Percentiles rank a stretch among this genome's conserved stretches.
phyloP scores from a whole-genome alignment of 2,329 filamentous ascomycete genomes.

The Verticillium albo-atrum region DNA sequence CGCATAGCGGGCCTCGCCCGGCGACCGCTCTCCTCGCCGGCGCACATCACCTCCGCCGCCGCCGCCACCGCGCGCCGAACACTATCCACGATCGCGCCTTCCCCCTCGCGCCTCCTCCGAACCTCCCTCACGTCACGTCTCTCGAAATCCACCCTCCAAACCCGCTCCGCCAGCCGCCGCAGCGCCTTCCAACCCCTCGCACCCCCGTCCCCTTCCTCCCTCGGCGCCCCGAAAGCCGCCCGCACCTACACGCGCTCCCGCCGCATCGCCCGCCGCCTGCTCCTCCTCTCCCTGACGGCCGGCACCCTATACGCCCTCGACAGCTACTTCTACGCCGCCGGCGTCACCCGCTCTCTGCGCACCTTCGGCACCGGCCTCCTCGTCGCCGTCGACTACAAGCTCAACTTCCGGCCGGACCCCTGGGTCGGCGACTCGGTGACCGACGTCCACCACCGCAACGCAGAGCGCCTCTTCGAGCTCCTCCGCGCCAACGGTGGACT shows the following conservation, averaged over 20 bases:
- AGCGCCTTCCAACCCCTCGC: slow-evolving; percentile 43
- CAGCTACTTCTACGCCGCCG: slow-evolving; percentile 70
- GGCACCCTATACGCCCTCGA: slow-evolving; percentile 67
- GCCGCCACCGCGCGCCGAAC: slow-evolving; percentile 1
- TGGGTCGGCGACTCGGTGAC: slow-evolving; percentile 67
- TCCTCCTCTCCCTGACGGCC: slow-evolving; percentile 54
- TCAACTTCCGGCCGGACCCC: slow-evolving; percentile 86
- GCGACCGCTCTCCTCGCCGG: slow-evolving; percentile 9
- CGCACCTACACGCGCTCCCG: slow-evolving; percentile 67
- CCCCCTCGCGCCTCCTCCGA: neutral
- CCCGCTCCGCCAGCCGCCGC: neutral
- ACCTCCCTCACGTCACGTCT: neutral
- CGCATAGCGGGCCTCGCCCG: slow-evolving; percentile 18
- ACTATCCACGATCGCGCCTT: neutral
- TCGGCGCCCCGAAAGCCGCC: slow-evolving; percentile 67
- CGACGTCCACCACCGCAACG: slow-evolving; percentile 79
- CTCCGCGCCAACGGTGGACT: slow-evolving; percentile 84
- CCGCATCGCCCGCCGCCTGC: slow-evolving; percentile 72
- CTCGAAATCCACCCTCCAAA: neutral
- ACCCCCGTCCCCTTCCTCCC: slow-evolving; percentile 73
- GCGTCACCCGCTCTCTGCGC: slow-evolving; percentile 70
- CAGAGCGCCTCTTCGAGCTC: slow-evolving; percentile 75
- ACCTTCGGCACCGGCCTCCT: slow-evolving; percentile 78
- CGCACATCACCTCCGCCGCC: slow-evolving; percentile 1
- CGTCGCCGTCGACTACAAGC: slow-evolving; percentile 89